Evolutionary conservation across 768 basidiomycete genomes (phyloP).

Genomic region (Albatrellus ellisii): DNA sequence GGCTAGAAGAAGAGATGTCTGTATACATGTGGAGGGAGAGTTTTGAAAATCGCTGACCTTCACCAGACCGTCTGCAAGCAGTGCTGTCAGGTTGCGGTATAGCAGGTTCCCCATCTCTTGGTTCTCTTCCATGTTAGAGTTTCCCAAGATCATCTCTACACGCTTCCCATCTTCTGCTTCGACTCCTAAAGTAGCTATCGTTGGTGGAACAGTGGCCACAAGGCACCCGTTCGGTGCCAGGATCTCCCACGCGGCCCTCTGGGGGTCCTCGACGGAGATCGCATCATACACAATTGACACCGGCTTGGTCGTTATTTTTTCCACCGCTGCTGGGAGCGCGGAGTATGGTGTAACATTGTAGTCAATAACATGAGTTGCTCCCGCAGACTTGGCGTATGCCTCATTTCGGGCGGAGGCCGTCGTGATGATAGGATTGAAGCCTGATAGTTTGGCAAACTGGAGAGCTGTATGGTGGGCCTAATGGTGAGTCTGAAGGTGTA

Average conservation of each 20-base stretch:
- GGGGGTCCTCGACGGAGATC: conserved; percentile 8
- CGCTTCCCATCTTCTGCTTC: conserved; percentile 2
- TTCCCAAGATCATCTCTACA: not conserved
- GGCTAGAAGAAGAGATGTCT: conserved; percentile 18
- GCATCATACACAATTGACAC: conserved; percentile 10
- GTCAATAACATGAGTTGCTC: conserved; percentile 14
- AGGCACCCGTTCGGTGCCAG: conserved; percentile 10
- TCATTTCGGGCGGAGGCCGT: conserved; percentile 9
- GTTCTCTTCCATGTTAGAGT: not conserved
- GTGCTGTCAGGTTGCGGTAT: conserved; percentile 1
- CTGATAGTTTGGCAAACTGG: conserved; percentile 12
- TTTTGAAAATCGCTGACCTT: conserved; percentile 2
- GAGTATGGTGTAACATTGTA: conserved; percentile 7
- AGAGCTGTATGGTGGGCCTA: conserved; percentile 1
- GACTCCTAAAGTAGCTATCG: not conserved
- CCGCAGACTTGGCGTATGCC: conserved; percentile 5
- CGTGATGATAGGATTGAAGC: conserved; percentile 12
- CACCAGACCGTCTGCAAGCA: conserved; percentile 5
- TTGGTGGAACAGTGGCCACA: conserved; percentile 3
- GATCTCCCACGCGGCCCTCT: conserved; percentile 9
- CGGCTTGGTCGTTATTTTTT: conserved; percentile 8
- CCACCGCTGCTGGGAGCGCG: conserved; percentile 5
- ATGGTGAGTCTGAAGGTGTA: not conserved
- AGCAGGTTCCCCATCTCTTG: conserved; percentile 2
- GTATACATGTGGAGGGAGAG: not conserved